Evolutionary conservation across 2,329 filamentous ascomycete genomes (phyloP).

Genomic region (Cryphonectria japonica): DNA sequence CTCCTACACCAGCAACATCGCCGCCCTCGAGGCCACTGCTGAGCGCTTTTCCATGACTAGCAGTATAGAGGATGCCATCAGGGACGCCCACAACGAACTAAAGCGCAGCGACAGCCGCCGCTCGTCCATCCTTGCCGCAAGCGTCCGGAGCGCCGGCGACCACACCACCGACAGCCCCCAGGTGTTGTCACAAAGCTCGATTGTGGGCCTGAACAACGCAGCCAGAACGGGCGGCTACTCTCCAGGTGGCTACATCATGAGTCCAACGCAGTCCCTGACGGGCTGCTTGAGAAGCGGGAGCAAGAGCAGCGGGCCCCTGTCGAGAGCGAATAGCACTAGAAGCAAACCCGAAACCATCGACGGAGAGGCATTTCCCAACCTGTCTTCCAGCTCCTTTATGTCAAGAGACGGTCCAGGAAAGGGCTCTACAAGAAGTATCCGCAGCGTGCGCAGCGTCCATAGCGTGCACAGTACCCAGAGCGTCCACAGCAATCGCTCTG

Average conservation of each 20-base stretch:
- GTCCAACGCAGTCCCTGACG: constrained; percentile 65
- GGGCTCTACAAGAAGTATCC: constrained; percentile 48
- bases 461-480: constrained; percentile 38
- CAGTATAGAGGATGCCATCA: constrained; percentile 78
- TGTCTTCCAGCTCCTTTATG: constrained; percentile 36
- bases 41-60: constrained; percentile 75
- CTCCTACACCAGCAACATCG: constrained; percentile 68
- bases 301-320: constrained; percentile 45
- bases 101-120: constrained; percentile 71
- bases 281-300: constrained; percentile 60
- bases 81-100: constrained; percentile 71
- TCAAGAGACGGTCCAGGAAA: constrained; percentile 59
- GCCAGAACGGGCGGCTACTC: constrained; percentile 73
- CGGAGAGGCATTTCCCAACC: constrained; percentile 36
- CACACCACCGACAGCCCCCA: constrained; percentile 33
- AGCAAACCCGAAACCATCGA: constrained; percentile 45
- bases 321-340: constrained; percentile 34
- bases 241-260: constrained; percentile 69
- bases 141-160: constrained; percentile 40
- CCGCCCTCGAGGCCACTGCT: constrained; percentile 74
- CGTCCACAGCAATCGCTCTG: constrained; percentile 45
- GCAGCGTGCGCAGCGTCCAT: constrained; percentile 24
- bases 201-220: constrained; percentile 69
- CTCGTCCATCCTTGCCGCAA: constrained; percentile 63
- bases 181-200: constrained; percentile 54